Evolutionary conservation across 257 asterid species (phyloP).

Genomic region (Solanum corneliomulleri): DNA sequence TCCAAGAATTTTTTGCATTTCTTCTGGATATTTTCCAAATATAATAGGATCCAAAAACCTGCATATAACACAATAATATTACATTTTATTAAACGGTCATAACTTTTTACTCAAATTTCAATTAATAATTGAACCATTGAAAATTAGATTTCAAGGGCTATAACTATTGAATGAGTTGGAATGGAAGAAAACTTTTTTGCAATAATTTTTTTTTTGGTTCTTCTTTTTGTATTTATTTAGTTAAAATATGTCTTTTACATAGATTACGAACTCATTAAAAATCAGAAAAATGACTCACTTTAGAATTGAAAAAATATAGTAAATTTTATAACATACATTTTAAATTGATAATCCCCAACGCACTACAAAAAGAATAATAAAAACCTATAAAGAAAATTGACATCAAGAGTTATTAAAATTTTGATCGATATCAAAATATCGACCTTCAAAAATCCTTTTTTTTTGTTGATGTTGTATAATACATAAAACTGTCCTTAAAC

Average conservation of each 20-base stretch:
- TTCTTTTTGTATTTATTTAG: neutral
- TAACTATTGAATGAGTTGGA: neutral
- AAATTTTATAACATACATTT: neutral
- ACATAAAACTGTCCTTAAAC: too few species aligned
- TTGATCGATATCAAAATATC: too few species aligned
- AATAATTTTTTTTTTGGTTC: neutral
- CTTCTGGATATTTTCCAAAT: constrained; percentile 21
- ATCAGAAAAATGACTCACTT: neutral
- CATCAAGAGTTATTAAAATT: too few species aligned
- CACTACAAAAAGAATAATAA: too few species aligned
- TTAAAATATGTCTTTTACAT: neutral
- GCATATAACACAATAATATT: neutral
- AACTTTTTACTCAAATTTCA: neutral
- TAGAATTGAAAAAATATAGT: neutral
- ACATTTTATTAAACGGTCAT: neutral
- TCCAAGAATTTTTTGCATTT: constrained; percentile 17
- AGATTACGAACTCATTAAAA: neutral
- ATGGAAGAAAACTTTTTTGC: neutral
- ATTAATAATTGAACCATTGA: neutral
- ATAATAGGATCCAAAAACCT: constrained; percentile 22
- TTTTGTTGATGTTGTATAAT: too few species aligned
- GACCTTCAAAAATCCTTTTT: neutral
- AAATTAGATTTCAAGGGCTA: neutral
- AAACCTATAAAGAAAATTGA: too few species aligned
- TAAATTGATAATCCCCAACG: neutral